Conservation (phyloP, 805 yeast species). For the Candida verbasci region DNA sequence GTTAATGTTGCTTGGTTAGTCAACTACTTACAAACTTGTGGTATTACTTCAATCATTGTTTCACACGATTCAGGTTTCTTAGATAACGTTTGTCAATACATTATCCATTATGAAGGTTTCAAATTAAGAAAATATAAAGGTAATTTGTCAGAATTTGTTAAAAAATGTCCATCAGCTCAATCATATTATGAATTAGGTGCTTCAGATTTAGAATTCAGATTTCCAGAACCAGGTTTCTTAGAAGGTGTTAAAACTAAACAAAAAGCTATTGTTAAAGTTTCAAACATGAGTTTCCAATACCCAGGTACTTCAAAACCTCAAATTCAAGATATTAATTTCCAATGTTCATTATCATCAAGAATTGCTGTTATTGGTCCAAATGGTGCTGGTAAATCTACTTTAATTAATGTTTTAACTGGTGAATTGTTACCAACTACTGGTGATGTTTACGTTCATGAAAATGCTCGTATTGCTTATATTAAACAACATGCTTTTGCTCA, state of each 20-base stretch:
- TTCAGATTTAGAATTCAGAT: constrained; percentile 90
- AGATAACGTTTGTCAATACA: constrained; percentile 95
- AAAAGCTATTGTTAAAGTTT: constrained; percentile 98
- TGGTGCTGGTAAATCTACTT: constrained; percentile 99
- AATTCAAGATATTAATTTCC: constrained; percentile 88
- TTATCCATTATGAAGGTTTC: constrained; percentile 99
- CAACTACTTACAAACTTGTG: constrained; percentile 98
- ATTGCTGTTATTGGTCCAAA: constrained; percentile 99
- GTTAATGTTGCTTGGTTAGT: constrained; percentile 99
- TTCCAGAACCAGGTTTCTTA: constrained; percentile 99
- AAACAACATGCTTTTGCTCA: constrained; percentile 99
- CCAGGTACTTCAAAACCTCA: constrained; percentile 98
- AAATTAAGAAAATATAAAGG: constrained; percentile 99
- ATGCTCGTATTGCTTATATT: constrained; percentile 99
- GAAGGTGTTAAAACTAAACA: constrained; percentile 99
- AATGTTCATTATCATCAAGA: constrained; percentile 98
- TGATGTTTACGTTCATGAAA: constrained; percentile 99
- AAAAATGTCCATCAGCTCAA: constrained; percentile 98
- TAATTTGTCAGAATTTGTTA: constrained; percentile 97
- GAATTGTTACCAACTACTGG: constrained; percentile 97
- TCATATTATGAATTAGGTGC: constrained; percentile 98
- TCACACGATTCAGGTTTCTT: constrained; percentile 99
- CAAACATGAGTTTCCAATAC: constrained; percentile 98
- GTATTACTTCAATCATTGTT: constrained; percentile 96
- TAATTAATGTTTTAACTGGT: constrained; percentile 98